Evolutionary conservation across 176 grass and related monocot species (phyloP).

Genomic region (Cymbopogon citratus): DNA sequence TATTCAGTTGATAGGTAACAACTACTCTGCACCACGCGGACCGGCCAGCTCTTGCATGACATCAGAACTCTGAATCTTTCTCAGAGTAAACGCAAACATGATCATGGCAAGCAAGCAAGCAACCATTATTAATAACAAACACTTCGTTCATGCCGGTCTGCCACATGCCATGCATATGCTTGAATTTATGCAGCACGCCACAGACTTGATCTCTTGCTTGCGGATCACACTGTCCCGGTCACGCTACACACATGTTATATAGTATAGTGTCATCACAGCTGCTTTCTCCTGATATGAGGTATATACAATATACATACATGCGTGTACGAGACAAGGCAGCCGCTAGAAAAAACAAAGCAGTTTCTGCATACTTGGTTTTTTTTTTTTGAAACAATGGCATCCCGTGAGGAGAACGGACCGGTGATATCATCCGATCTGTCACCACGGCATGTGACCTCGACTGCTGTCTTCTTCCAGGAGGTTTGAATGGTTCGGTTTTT

Average conservation of each 20-base stretch:
- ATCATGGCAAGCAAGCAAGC: background rate
- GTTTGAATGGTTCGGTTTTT: too few relatives aligned
- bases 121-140: background rate
- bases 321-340: too few relatives aligned
- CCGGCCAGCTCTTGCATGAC: background rate
- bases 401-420: too few relatives aligned
- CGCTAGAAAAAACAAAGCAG: too few relatives aligned
- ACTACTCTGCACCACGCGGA: background rate
- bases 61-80: background rate
- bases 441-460: too few relatives aligned
- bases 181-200: background rate
- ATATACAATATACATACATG: too few relatives aligned
- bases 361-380: background rate
- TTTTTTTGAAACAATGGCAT: background rate
- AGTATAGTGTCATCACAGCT: too few relatives aligned
- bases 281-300: too few relatives aligned
- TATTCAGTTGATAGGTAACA: background rate
- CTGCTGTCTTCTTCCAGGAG: too few relatives aligned
- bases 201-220: background rate
- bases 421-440: background rate
- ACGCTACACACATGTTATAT: background rate
- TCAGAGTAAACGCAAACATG: background rate
- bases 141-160: background rate
- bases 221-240: background rate
- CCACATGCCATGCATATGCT: background rate